Conservation (phyloP, 164 flowering plant genomes). For the Nymphaea thermarum region DNA sequence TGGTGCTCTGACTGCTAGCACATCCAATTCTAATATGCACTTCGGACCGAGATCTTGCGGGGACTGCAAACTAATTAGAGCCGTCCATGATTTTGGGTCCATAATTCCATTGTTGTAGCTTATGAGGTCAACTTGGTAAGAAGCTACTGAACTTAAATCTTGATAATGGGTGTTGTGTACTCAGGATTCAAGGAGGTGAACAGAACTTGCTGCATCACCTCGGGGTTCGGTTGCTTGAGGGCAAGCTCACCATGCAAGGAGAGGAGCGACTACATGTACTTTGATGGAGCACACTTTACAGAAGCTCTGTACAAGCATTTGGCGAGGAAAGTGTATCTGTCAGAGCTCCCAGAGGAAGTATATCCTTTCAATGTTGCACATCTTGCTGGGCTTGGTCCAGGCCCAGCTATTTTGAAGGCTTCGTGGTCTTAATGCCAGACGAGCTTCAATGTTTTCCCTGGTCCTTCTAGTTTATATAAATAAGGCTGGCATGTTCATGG, state of each 20-base stretch:
- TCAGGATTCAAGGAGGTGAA: conserved; percentile 39
- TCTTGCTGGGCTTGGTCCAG: conserved; percentile 11
- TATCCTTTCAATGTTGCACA: conserved; percentile 42
- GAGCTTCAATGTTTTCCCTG: too few relatives aligned
- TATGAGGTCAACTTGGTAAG: too few relatives aligned
- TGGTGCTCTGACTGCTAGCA: too few relatives aligned
- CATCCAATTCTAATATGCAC: too few relatives aligned
- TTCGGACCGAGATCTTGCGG: too few relatives aligned
- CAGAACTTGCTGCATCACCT: conserved; percentile 41
- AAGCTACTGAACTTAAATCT: neutral
- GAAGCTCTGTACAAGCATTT: conserved; percentile 42
- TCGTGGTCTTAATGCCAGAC: too few relatives aligned
- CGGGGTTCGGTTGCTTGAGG: conserved; percentile 20
- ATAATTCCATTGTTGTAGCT: too few relatives aligned
- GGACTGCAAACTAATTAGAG: too few relatives aligned
- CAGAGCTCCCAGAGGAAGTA: conserved; percentile 21
- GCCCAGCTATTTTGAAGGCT: neutral
- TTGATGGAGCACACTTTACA: conserved; percentile 61
- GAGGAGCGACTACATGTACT: conserved; percentile 31
- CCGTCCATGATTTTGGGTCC: too few relatives aligned
- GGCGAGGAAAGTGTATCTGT: conserved; percentile 40
- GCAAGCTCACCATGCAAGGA: conserved; percentile 28
- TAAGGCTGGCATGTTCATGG: too few relatives aligned
- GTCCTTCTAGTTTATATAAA: too few relatives aligned
- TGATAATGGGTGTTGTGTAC: neutral